These are phyloP conservation scores for Ceratobasidium sp. DNA, from an alignment of 1,284 basidiomycete genomes.

Conservation along the genomic window DNA sequence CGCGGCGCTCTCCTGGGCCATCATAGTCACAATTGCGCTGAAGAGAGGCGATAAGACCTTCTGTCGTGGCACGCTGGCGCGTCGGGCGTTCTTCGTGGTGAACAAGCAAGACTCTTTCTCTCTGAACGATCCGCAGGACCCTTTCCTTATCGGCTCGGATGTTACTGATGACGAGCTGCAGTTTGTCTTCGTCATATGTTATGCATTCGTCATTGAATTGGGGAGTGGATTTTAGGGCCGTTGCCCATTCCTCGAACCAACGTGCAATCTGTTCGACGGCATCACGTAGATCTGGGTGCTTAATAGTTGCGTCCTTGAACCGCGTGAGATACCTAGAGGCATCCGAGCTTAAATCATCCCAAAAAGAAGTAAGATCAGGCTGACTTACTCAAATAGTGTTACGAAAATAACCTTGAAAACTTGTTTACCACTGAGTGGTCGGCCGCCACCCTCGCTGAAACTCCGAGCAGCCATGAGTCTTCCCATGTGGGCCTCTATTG, in stretches of 20 bases:
- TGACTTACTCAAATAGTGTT: slow-evolving; percentile 69
- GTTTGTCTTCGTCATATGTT: slow-evolving; percentile 52
- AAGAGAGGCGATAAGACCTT: slow-evolving; percentile 55
- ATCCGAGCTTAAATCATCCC: not conserved
- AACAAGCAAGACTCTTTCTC: not conserved
- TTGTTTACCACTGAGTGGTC: slow-evolving; percentile 59
- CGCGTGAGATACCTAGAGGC: slow-evolving; percentile 68
- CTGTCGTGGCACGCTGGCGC: slow-evolving; percentile 46
- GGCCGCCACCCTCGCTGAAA: slow-evolving; percentile 62
- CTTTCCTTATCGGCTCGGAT: slow-evolving; percentile 60
- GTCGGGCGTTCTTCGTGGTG: not conserved
- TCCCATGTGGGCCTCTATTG: slow-evolving; percentile 64
- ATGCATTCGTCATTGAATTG: slow-evolving; percentile 59
- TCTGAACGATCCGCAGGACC: not conserved
- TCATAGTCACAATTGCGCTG: slow-evolving; percentile 65
- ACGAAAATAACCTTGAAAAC: slow-evolving; percentile 66
- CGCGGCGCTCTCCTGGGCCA: slow-evolving; percentile 69
- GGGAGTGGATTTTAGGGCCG: slow-evolving; percentile 58
- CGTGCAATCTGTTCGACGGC: slow-evolving; percentile 62
- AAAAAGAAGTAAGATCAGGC: not conserved
- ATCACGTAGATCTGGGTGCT: slow-evolving; percentile 63
- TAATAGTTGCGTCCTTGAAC: slow-evolving; percentile 69
- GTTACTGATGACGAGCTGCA: slow-evolving; percentile 60
- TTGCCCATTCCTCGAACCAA: slow-evolving; percentile 67
- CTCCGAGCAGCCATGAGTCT: slow-evolving; percentile 59